These are phyloP conservation scores for Beverwykella pulmonaria DNA, from an alignment of 495 filamentous ascomycete species.

Conservation along the genomic window DNA sequence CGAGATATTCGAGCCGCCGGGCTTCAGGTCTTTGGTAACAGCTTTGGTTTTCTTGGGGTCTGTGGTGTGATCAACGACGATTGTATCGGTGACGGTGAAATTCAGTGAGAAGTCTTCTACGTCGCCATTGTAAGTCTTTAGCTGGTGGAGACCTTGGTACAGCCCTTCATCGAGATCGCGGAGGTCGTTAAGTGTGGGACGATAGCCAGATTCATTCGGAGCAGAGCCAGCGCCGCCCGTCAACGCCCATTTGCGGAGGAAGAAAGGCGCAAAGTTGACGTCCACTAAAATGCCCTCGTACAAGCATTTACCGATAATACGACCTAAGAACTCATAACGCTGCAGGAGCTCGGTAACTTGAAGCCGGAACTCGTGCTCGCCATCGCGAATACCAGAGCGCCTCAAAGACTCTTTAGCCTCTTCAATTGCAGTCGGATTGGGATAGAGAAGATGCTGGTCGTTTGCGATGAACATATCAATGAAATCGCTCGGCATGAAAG, in stretches of 20 bases:
- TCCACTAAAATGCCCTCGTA: slow-evolving; percentile 98
- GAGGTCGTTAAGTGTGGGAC: slow-evolving; percentile 89
- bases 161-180: slow-evolving; percentile 90
- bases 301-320: slow-evolving; percentile 93
- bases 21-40: slow-evolving; percentile 72
- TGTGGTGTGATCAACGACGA: slow-evolving; percentile 55
- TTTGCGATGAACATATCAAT: slow-evolving; percentile 77
- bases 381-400: slow-evolving; percentile 56
- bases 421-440: slow-evolving; percentile 80
- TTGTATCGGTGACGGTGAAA: slow-evolving; percentile 84
- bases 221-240: slow-evolving; percentile 66
- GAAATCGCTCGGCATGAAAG: slow-evolving; percentile 63
- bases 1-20: slow-evolving; percentile 70
- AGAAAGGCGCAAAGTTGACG: slow-evolving; percentile 91
- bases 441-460: slow-evolving; percentile 86
- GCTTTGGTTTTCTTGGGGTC: slow-evolving; percentile 51
- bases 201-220: slow-evolving; percentile 69
- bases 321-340: slow-evolving; percentile 88
- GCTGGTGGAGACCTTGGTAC: slow-evolving; percentile 83
- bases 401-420: slow-evolving; percentile 64
- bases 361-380: slow-evolving; percentile 58
- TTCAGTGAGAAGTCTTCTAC: slow-evolving; percentile 80
- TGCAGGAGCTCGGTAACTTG: slow-evolving; percentile 64
- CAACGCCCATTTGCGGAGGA: slow-evolving; percentile 91
- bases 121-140: slow-evolving; percentile 87